Conservation (phyloP, 139 green algal genomes). For the Micromonas commoda region DNA sequence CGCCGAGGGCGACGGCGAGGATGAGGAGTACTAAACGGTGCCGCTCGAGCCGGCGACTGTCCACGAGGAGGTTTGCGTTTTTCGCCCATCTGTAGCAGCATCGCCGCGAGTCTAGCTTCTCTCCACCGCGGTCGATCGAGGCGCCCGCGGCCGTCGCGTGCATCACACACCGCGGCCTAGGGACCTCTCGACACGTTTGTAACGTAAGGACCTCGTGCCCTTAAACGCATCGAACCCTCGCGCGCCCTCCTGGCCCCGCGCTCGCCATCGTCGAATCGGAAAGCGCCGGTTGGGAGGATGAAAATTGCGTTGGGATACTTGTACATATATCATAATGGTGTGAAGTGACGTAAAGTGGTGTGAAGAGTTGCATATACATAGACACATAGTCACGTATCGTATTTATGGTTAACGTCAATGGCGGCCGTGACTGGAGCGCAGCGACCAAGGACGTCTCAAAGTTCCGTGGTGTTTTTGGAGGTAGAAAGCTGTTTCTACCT, state of each 20-base stretch:
- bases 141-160: not conserved
- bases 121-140: not conserved
- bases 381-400: too few species aligned
- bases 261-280: not conserved
- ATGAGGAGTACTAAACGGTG: constrained; percentile 64
- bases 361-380: too few species aligned
- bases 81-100: not conserved
- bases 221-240: not conserved
- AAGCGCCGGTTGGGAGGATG: too few species aligned
- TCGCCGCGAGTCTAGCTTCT: not conserved
- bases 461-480: too few species aligned
- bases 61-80: not conserved
- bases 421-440: too few species aligned
- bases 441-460: too few species aligned
- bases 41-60: not conserved
- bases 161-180: not conserved
- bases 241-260: not conserved
- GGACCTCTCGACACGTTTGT: not conserved
- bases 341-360: too few species aligned
- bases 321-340: too few species aligned
- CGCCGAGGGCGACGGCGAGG: constrained; percentile 61
- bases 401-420: too few species aligned
- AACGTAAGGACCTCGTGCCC: not conserved
- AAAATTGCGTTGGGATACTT: too few species aligned
- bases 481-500: too few species aligned